Conservation (phyloP, 176 grass and related monocot species). For the Phragmites australis region DNA sequence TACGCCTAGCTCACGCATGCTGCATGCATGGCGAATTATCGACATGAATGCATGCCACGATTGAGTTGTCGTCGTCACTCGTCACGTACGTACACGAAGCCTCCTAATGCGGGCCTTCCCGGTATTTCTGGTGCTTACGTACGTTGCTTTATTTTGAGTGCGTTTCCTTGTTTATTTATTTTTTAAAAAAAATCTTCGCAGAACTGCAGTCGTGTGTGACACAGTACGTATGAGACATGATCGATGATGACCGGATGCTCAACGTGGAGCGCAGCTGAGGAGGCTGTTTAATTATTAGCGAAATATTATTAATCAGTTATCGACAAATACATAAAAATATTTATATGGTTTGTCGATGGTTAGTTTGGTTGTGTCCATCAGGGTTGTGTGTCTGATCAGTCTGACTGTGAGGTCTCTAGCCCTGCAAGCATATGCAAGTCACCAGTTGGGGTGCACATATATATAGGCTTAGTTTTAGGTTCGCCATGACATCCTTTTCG, state of each 20-base stretch:
- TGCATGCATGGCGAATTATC: too few species aligned
- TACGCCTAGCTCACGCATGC: too few species aligned
- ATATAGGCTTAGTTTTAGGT: not conserved
- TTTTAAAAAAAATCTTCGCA: too few species aligned
- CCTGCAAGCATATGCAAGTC: not conserved
- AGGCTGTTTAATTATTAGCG: too few species aligned
- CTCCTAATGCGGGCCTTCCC: not conserved
- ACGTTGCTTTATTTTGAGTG: not conserved
- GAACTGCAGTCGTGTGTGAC: not conserved
- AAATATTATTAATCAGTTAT: not conserved
- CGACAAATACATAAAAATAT: not conserved
- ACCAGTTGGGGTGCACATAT: not conserved
- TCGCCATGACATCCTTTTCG: constrained; percentile 12
- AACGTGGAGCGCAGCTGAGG: not conserved
- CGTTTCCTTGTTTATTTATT: not conserved
- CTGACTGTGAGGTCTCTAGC: not conserved
- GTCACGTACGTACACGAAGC: not conserved
- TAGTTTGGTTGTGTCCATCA: constrained; percentile 38
- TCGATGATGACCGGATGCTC: not conserved
- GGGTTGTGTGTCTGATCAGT: not conserved
- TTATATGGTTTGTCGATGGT: not conserved
- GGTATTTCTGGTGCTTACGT: constrained; percentile 34
- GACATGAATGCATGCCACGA: not conserved
- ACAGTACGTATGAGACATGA: not conserved
- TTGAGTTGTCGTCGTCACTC: not conserved